phyloP scores from a whole-genome alignment of 768 basidiomycete genomes.

The Trametopsis cervina region DNA sequence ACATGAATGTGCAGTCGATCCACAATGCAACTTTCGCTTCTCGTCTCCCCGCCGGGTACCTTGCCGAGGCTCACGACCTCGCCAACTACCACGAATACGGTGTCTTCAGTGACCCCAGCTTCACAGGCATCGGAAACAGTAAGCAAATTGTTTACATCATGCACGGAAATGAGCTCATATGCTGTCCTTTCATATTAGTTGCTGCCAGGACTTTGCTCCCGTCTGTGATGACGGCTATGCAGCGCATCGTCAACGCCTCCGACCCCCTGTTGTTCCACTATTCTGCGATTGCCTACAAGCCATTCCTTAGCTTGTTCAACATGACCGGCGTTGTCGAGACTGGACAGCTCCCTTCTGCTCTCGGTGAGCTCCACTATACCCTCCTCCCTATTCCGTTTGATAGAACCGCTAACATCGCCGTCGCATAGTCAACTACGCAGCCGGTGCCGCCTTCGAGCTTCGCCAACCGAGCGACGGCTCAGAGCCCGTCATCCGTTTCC shows the following conservation, averaged over 20 bases:
- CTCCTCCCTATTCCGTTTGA: neutral
- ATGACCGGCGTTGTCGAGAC: constrained; percentile 52
- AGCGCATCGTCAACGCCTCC: constrained; percentile 39
- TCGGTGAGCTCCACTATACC: constrained; percentile 33
- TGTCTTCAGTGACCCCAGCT: constrained; percentile 26
- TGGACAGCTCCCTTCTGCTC: constrained; percentile 47
- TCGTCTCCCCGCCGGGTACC: constrained; percentile 18
- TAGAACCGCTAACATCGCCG: neutral
- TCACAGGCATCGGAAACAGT: constrained; percentile 30
- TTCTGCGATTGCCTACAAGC: constrained; percentile 65
- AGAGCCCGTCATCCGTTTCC: constrained; percentile 45
- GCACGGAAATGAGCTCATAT: neutral
- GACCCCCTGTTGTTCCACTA: constrained; percentile 52
- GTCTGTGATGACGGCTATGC: constrained; percentile 47
- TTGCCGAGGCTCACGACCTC: constrained; percentile 25
- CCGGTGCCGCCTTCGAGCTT: constrained; percentile 52
- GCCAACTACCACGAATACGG: constrained; percentile 36
- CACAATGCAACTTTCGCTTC: constrained; percentile 30
- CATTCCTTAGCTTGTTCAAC: constrained; percentile 71
- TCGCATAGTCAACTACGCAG: constrained; percentile 52
- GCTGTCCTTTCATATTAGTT: constrained; percentile 32
- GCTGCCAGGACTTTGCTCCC: constrained; percentile 60
- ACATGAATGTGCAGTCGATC: constrained; percentile 32
- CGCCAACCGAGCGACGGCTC: constrained; percentile 29
- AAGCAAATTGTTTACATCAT: neutral